A percentile compares a stretch with the other conserved stretches of the same genome.
These are phyloP conservation scores for Citrullus mucosospermus DNA, from an alignment of 306 rosid genomes.

Conservation along the genomic window DNA sequence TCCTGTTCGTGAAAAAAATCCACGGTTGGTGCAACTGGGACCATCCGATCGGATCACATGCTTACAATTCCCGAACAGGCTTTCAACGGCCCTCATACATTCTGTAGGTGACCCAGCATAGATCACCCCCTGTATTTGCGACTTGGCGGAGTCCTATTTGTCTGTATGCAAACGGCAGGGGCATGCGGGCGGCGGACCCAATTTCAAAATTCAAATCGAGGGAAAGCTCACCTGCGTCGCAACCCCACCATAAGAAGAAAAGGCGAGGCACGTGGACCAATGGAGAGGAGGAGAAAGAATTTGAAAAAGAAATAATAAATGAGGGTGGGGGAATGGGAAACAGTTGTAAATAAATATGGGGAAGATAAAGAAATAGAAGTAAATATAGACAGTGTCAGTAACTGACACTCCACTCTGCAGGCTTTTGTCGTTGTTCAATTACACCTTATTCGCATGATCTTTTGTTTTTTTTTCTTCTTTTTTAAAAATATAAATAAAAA, in stretches of 20 bases:
- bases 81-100: not conserved
- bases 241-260: not conserved
- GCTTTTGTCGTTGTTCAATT: not conserved
- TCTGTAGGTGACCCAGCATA: not conserved
- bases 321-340: not conserved
- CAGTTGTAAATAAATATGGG: not conserved
- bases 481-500: not conserved
- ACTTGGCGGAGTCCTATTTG: not conserved
- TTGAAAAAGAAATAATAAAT: not conserved
- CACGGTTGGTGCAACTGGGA: not conserved
- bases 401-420: conserved; percentile 3
- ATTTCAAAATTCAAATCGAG: not conserved
- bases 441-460: not conserved
- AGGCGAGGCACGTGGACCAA: not conserved
- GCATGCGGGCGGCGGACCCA: not conserved
- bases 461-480: not conserved
- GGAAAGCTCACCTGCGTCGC: not conserved
- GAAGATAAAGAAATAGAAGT: not conserved
- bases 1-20: not conserved
- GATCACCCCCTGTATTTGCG: not conserved
- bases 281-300: not conserved
- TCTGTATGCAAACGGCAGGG: not conserved
- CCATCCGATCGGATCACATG: not conserved
- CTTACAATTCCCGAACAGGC: not conserved
- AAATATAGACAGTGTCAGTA: not conserved